Evolutionary conservation across 495 filamentous ascomycete species (phyloP).

Genomic region (Lasiosphaeria ovina): DNA sequence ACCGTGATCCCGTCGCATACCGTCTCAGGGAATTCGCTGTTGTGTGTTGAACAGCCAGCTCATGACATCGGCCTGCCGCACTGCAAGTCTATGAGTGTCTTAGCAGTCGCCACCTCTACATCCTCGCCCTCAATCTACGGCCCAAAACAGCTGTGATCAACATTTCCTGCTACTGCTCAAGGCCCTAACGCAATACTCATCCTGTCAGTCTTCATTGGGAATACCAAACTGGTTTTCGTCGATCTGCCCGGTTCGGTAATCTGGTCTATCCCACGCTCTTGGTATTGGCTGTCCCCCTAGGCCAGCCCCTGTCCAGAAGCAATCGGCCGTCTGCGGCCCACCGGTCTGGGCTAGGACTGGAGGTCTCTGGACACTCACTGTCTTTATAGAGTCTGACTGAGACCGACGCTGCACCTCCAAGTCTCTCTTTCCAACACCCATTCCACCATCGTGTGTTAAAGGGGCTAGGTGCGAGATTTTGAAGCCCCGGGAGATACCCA

Average conservation of each 20-base stretch:
- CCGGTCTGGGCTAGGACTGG: neutral
- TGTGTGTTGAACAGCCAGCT: conserved; percentile 1
- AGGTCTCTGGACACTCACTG: neutral
- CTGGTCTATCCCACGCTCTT: no score
- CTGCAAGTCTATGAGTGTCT: neutral
- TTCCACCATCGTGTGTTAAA: neutral
- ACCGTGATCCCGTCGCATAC: conserved; percentile 10
- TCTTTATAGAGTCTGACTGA: neutral
- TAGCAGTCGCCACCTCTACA: neutral
- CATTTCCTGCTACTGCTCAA: no score
- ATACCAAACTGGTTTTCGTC: no score
- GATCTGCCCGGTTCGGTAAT: no score
- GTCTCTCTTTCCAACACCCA: neutral
- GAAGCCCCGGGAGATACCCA: neutral
- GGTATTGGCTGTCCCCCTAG: no score
- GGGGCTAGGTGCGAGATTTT: neutral
- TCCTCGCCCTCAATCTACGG: neutral
- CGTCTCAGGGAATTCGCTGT: conserved; percentile 5
- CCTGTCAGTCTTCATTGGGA: no score
- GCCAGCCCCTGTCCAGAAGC: no score
- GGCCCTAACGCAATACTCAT: no score
- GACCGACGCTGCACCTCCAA: neutral
- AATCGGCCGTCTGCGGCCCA: neutral
- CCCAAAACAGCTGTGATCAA: neutral
- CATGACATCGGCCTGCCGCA: conserved; percentile 8